Conservation (phyloP, 495 filamentous ascomycete genomes). For the Trichoderma virens region DNA sequence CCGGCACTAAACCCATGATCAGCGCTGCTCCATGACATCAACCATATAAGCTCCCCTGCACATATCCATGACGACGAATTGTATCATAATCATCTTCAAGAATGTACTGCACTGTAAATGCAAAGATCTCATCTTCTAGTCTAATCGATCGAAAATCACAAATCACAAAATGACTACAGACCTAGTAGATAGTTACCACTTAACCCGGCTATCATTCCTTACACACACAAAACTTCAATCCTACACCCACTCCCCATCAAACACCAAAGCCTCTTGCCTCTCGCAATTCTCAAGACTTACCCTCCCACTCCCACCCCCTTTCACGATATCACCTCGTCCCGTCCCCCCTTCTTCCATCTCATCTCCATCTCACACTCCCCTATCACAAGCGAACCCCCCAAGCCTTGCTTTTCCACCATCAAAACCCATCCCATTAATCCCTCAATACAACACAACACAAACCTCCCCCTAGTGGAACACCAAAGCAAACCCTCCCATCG, state of each 20-base stretch:
- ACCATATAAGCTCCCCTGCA: background rate
- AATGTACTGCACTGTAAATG: background rate
- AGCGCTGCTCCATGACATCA: background rate
- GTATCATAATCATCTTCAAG: background rate
- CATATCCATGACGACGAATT: background rate
- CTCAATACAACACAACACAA: too few species aligned
- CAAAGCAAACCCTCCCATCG: too few species aligned
- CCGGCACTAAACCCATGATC: background rate
- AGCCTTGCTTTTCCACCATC: too few species aligned
- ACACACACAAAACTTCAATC: too few species aligned
- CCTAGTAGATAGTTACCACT: too few species aligned
- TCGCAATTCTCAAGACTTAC: background rate
- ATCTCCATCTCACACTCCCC: background rate
- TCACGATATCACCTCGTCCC: too few species aligned
- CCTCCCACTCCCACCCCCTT: background rate
- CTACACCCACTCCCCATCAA: background rate
- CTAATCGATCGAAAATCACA: too few species aligned
- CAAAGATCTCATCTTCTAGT: background rate
- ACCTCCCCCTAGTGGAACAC: too few species aligned
- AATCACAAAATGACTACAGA: too few species aligned
- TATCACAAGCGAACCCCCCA: too few species aligned
- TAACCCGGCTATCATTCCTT: too few species aligned
- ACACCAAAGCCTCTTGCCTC: background rate
- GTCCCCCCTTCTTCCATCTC: background rate
- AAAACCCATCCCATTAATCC: too few species aligned